Base-by-base conservation (phyloP, 2,329 filamentous ascomycete species). In the Aplosporella prunicola region DNA sequence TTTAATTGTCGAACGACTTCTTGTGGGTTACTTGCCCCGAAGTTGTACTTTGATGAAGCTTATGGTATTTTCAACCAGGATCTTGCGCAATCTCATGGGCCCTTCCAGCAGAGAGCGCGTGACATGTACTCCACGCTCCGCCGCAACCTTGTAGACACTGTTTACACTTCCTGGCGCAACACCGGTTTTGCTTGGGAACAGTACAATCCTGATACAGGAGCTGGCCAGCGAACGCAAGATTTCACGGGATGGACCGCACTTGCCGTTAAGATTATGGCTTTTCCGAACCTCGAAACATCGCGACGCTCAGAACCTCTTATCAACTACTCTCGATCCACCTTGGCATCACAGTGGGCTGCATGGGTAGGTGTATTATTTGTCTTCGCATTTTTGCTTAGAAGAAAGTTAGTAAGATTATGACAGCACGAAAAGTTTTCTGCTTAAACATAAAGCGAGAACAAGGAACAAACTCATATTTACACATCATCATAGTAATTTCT, bases 161-260 rank as follows among this genome's bases (percentile, higher is more conserved):
- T 96, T 10, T 95, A 82, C 66, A 74, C 79, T 40, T 80, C 79
- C 57, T 98, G 89, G 89, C 69, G 80, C 55, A 76, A 84, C 54
- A 96, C 91, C 0, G 89, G 89, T 13, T 96, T 96, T 57, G 91
- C 89, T 0, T 98, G 89, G 89, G 91, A 98, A 63, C 91, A 98
- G 64, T 98, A 96, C 61, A 85, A 93, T 57, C 86, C 88, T 0
- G 86, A 94, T 51, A 94, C 85, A 3, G 91, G 91, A 30, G 74
- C 75, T 35, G 91, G 91, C n/a, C 89, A 96, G 68, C 74, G 91
- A 26, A 96, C 88, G 5, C 87, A 95, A 68, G 89, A 96, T 61
- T 98, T 98, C 58, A 95, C 91, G 0, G 91, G 91, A 34, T 98
- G 91, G 91, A 98, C 91, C n/a, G 94, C 86, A 58, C 67, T 96